Percentiles rank a stretch among this genome's conserved stretches.
Evolutionary conservation across 495 filamentous ascomycete species (phyloP).

Genomic region (Venustampulla echinocandica): DNA sequence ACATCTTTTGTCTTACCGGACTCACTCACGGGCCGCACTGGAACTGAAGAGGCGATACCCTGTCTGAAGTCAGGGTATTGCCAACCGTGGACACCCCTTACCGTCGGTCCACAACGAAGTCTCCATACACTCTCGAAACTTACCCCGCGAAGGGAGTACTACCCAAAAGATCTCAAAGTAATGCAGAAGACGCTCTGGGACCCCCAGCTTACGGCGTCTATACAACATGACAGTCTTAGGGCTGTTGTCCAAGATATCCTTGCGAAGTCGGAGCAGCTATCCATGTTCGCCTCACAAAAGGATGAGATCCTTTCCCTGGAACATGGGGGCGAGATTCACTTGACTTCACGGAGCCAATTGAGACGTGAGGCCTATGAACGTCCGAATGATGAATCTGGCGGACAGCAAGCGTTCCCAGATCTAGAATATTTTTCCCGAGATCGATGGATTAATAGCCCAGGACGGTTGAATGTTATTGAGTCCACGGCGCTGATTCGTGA

Average conservation of each 20-base stretch:
- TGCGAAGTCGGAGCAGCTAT: slow-evolving; percentile 25
- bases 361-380: slow-evolving; percentile 1
- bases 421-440: slow-evolving; percentile 5
- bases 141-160: slow-evolving; percentile 44
- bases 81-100: slow-evolving; percentile 32
- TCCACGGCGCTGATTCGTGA: slow-evolving; percentile 23
- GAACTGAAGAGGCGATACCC: slow-evolving; percentile 49
- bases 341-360: slow-evolving; percentile 3
- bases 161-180: slow-evolving; percentile 40
- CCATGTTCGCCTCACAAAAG: slow-evolving; percentile 17
- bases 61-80: slow-evolving; percentile 42
- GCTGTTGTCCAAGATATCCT: slow-evolving; percentile 34
- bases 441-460: neutral
- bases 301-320: neutral
- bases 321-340: neutral
- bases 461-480: slow-evolving; percentile 17
- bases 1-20: slow-evolving; percentile 53
- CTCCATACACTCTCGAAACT: slow-evolving; percentile 35
- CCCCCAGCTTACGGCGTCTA: slow-evolving; percentile 31
- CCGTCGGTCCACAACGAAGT: slow-evolving; percentile 10
- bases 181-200: slow-evolving; percentile 14
- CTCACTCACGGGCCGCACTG: slow-evolving; percentile 45
- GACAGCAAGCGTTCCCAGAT: neutral
- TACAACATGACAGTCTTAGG: slow-evolving; percentile 46
- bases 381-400: neutral